Evolutionary conservation across 495 filamentous ascomycete species (phyloP), one percentile per base, ranked within the genome.

Genomic region (Penicillium canescens): DNA sequence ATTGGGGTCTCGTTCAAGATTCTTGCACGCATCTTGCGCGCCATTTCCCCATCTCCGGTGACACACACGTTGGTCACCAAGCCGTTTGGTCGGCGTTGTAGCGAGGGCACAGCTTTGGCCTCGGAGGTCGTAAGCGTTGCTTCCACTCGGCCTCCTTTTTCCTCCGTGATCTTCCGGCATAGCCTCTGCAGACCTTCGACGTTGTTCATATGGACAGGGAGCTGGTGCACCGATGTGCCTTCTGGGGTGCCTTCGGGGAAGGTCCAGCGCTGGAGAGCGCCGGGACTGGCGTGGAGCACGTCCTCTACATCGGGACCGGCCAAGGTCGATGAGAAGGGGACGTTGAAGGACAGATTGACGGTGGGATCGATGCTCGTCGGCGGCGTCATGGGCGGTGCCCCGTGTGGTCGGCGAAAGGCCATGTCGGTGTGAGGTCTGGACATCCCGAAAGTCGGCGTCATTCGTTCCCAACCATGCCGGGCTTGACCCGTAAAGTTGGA

Each of bases 401-500:
- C 82, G 68, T 86, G 84, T 54, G 80, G 82, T 66, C 84, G 90
- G 80, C 83, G 89, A 72, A 77, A 81, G 67, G 86, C 78, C 82
- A 92, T 86, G 61, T 90, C 87, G 76, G 86, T 83, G 62, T 86
- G 85, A 63, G 86, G 84, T 66, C 84, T 77, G 54, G 85, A 87
- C 82, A 90, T 90, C 78, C 84, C 84, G 66, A 90, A 90, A 52
- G 89, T 87, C 58, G 88, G 89, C 66, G 83, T 84, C 84, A 94
- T 93, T 80, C 89, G 85, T 77, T 95, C 90, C 81, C 88, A 89
- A 81, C 91, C 92, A 85, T 95, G 90, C 78, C 92, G 88, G 81
- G 85, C 85, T 58, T 78, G 75, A 69, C 84, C 83, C 59, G 85
- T 86, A 63, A 95, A 91, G 75, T 90, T 92, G 73, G 87, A 85